phyloP scores from a whole-genome alignment of 768 basidiomycete species.

The Tephrocybe sp. region DNA sequence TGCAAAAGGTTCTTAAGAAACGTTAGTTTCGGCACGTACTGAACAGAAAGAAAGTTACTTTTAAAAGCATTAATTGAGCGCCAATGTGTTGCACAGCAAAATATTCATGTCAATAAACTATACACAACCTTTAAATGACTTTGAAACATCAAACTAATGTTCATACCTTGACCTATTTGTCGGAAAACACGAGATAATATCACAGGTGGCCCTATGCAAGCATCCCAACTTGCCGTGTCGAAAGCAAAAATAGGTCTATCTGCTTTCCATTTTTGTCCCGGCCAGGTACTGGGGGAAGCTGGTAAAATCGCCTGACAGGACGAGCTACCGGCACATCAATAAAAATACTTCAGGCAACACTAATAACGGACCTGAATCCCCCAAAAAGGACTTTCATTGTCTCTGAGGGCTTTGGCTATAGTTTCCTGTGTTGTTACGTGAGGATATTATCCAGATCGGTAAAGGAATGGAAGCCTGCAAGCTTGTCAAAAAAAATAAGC shows the following conservation, averaged over 20 bases:
- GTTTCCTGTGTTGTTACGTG: too few species aligned
- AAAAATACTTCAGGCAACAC: neutral
- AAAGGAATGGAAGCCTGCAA: too few species aligned
- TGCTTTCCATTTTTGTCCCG: constrained; percentile 25
- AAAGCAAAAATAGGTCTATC: constrained; percentile 59
- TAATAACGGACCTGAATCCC: neutral
- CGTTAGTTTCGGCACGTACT: neutral
- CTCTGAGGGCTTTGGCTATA: constrained; percentile 20
- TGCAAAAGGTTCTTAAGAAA: constrained; percentile 55
- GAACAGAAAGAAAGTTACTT: neutral
- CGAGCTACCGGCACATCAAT: constrained; percentile 39
- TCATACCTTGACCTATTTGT: constrained; percentile 57
- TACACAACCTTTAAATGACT: too few species aligned
- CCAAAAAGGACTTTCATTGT: neutral
- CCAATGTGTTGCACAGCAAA: constrained; percentile 27
- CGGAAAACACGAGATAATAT: constrained; percentile 67
- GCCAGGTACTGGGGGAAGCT: constrained; percentile 71
- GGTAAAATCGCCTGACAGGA: constrained; percentile 81
- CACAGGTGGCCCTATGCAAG: constrained; percentile 44
- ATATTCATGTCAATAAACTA: too few species aligned
- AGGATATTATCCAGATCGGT: too few species aligned
- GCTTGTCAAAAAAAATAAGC: constrained; percentile 63
- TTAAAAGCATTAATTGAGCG: neutral
- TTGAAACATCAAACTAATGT: neutral
- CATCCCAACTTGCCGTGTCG: constrained; percentile 58